Conservation (phyloP, 495 filamentous ascomycete species). For the Geoglossum glabrum region DNA sequence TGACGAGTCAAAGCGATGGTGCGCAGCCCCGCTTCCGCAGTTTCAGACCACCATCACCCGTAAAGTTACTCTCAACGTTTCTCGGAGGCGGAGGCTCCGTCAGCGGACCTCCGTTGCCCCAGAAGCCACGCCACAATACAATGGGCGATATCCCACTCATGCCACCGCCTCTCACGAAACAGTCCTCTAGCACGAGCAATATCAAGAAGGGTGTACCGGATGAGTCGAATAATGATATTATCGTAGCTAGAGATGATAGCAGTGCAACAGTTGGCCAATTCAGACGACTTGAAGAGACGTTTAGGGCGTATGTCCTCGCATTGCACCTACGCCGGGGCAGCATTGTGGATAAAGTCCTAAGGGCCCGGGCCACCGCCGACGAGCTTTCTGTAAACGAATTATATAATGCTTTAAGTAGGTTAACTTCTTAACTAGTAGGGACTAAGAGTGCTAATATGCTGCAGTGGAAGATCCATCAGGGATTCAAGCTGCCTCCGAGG, state of each 20-base stretch:
- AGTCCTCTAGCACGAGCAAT: constrained; percentile 22
- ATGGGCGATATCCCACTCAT: constrained; percentile 18
- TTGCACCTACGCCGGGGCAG: constrained; percentile 71
- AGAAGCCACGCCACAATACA: constrained; percentile 10
- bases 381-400: constrained; percentile 70
- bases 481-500: constrained; percentile 50
- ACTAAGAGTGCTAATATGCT: not conserved
- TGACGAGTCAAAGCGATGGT: constrained; percentile 23
- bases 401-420: constrained; percentile 49
- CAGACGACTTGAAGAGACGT: constrained; percentile 61
- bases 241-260: constrained; percentile 7
- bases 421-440: not conserved
- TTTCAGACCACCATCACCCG: constrained; percentile 46
- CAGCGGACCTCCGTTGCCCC: constrained; percentile 13
- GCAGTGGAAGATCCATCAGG: constrained; percentile 55
- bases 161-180: constrained; percentile 15
- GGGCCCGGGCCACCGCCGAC: constrained; percentile 48
- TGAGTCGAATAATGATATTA: constrained; percentile 20
- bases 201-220: constrained; percentile 22
- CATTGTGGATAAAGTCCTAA: constrained; percentile 54
- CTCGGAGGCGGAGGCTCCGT: constrained; percentile 31
- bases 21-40: constrained; percentile 32
- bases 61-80: constrained; percentile 76
- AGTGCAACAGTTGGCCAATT: constrained; percentile 22
- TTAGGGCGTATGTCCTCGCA: constrained; percentile 63